Evolutionary conservation across 2,329 filamentous ascomycete species (phyloP).

Genomic region (Zymoseptoria crescenta): DNA sequence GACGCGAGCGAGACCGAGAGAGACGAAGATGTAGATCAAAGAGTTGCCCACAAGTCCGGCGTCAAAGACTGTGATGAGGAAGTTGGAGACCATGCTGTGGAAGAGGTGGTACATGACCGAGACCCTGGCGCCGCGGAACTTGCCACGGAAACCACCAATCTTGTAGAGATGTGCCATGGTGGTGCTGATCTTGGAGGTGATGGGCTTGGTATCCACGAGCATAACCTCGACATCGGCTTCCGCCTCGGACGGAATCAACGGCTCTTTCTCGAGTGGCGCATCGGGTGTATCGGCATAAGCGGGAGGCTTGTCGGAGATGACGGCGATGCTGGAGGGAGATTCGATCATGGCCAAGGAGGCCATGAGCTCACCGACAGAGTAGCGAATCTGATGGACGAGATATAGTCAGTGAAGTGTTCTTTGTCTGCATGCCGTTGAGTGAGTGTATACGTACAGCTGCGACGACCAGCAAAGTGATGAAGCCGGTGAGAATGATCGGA

Average conservation of each 20-base stretch:
- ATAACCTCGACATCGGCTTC: slow-evolving; percentile 36
- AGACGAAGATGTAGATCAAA: slow-evolving; percentile 49
- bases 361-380: slow-evolving; percentile 54
- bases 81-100: slow-evolving; percentile 22
- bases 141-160: slow-evolving; percentile 29
- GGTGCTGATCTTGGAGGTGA: slow-evolving; percentile 53
- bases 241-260: slow-evolving; percentile 29
- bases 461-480: slow-evolving; percentile 36
- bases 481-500: slow-evolving; percentile 28
- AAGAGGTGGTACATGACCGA: slow-evolving; percentile 29
- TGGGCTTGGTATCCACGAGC: slow-evolving; percentile 46
- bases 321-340: slow-evolving; percentile 46
- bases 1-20: slow-evolving; percentile 58
- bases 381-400: slow-evolving; percentile 31
- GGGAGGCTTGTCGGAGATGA: slow-evolving; percentile 38
- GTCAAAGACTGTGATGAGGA: slow-evolving; percentile 33
- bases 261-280: slow-evolving; percentile 35
- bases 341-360: slow-evolving; percentile 59
- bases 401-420: slow-evolving; percentile 4
- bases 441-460: slow-evolving; percentile 33
- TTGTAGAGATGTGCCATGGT: slow-evolving; percentile 44
- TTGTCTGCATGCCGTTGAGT: not conserved
- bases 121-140: slow-evolving; percentile 30
- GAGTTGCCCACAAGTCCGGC: slow-evolving; percentile 38
- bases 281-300: slow-evolving; percentile 43